phyloP scores from a whole-genome alignment of 1,284 basidiomycete species.

The Boletellus deceptivus region DNA sequence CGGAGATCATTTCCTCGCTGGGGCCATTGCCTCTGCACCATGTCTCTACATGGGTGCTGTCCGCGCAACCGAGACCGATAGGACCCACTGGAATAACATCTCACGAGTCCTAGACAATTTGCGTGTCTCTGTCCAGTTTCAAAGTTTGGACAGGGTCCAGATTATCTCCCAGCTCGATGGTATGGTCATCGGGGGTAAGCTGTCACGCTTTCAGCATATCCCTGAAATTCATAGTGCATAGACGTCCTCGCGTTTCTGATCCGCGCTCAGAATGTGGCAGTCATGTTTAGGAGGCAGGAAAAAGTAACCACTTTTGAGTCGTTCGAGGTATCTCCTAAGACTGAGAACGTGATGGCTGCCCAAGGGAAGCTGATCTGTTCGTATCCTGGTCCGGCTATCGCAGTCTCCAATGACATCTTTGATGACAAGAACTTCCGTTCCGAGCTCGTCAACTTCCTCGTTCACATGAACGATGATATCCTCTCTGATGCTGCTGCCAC shows the following conservation, averaged over 20 bases:
- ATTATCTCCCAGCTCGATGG: slow-evolving; percentile 12
- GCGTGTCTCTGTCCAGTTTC: slow-evolving; percentile 1
- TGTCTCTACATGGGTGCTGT: background rate
- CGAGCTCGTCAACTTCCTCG: slow-evolving; percentile 31
- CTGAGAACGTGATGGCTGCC: slow-evolving; percentile 25
- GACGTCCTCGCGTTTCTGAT: slow-evolving; percentile 30
- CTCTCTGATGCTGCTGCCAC: slow-evolving; percentile 9
- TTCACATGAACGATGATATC: slow-evolving; percentile 25
- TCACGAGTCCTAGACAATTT: slow-evolving; percentile 22
- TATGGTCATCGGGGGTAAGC: slow-evolving; percentile 17
- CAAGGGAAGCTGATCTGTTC: slow-evolving; percentile 37
- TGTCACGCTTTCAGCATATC: too few relatives aligned
- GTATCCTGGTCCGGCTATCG: slow-evolving; percentile 36
- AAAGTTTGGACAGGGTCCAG: slow-evolving; percentile 2
- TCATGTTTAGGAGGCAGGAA: slow-evolving; percentile 31
- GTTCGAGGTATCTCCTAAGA: slow-evolving; percentile 33
- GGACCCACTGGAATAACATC: slow-evolving; percentile 12
- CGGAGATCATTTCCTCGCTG: slow-evolving; percentile 13
- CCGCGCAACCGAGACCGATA: background rate
- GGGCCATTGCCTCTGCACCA: slow-evolving; percentile 1
- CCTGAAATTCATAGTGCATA: slow-evolving; percentile 8
- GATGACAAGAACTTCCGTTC: slow-evolving; percentile 19
- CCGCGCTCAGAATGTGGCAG: slow-evolving; percentile 37
- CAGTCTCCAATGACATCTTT: slow-evolving; percentile 18
- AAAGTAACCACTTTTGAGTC: slow-evolving; percentile 31